Evolutionary conservation across 2,329 filamentous ascomycete genomes (phyloP).

Genomic region (Aspergillus hiratsukae): DNA sequence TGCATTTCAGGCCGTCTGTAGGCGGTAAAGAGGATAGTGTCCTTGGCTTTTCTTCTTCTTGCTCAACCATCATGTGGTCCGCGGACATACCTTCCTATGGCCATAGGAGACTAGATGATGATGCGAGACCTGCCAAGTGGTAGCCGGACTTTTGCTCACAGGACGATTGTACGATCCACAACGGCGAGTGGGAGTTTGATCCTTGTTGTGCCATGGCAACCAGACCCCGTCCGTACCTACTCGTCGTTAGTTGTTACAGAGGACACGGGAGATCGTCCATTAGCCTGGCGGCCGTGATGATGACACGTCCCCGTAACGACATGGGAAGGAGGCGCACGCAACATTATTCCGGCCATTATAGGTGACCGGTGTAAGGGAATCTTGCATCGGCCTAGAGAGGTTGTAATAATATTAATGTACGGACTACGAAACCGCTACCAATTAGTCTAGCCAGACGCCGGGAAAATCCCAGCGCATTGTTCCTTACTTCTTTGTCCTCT

Average conservation of each 20-base stretch:
- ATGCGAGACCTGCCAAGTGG: neutral
- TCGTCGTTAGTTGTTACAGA: neutral
- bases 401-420: neutral
- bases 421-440: neutral
- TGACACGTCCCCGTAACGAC: neutral
- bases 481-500: neutral
- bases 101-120: neutral
- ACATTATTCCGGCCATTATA: neutral
- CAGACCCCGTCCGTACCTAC: neutral
- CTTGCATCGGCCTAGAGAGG: neutral
- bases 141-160: neutral
- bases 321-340: neutral
- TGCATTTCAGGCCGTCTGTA: neutral
- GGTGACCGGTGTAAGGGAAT: neutral
- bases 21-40: neutral
- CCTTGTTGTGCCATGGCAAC: neutral
- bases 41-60: neutral
- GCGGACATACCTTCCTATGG: neutral
- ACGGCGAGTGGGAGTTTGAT: neutral
- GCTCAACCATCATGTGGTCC: neutral
- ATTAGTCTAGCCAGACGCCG: neutral
- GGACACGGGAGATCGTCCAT: constrained; percentile 17
- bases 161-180: neutral
- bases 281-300: constrained; percentile 5
- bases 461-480: neutral